Base-by-base conservation (phyloP, 2,329 filamentous ascomycete species). In the Zymoseptoria ardabiliae region DNA sequence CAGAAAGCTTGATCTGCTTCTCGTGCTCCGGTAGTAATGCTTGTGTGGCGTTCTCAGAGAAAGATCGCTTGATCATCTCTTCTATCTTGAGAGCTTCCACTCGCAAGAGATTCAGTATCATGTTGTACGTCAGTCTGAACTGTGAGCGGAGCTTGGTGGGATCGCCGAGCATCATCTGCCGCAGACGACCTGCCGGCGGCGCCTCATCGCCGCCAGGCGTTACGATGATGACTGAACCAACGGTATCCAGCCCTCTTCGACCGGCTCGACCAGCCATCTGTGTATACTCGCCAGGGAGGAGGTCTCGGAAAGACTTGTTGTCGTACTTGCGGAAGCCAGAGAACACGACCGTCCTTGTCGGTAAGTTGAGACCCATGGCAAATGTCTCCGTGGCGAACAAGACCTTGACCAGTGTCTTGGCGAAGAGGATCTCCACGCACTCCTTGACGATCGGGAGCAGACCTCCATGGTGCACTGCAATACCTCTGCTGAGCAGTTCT, bases 1-100 rank as follows among this genome's bases (percentile, higher is more conserved):
- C 92, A 0, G 92, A 95, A 2, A 96, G 68, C 72, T 93, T 91
- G 62, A 99, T 91, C 59, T 91, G 89, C 74, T 96, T 96, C 75
- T 99, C 92, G 68, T 97, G 93, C 74, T 97, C 92, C 0, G 94
- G 94, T 1, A 97, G 79, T 11, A 97, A 77, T 63, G 95, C 92
- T 71, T 99, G 94, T 0, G 93, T 97, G 22, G 93, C 93, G 75
- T 99, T 94, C 74, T 99, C 94, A 56, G 93, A 97, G 79, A 99
- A 99, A 73, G 92, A 97, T 65, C 94, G 88, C 81, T 99, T 99
- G 79, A 99, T 99, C 94, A 99, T 99, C 76, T 99, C 94, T 73
- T 99, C 94, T 67, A 99, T 97, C 78, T 97, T 97, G 65, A 99
- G 77, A 2, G 94, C 94, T 74, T 99, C 94, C 2, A 99, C 94